phyloP scores from a whole-genome alignment of 1,284 basidiomycete genomes.

The Cutaneotrichosporon daszewskae region DNA sequence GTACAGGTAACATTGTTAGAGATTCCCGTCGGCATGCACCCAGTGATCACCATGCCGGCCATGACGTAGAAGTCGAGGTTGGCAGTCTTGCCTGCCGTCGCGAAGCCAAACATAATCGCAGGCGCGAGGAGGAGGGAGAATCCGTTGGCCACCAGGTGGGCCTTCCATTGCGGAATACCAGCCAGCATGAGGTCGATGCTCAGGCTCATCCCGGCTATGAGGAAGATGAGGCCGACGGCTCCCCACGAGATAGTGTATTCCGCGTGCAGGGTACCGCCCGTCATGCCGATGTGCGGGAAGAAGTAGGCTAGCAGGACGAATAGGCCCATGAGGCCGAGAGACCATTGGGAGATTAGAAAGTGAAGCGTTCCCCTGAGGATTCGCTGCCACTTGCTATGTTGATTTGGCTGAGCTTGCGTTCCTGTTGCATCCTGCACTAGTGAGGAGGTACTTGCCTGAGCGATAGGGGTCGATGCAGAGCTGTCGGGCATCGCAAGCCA shows the following conservation, averaged over 20 bases:
- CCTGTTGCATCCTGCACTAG: too few species aligned
- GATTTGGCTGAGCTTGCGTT: too few species aligned
- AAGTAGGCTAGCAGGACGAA: constrained; percentile 24
- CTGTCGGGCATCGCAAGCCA: too few species aligned
- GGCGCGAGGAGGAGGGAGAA: constrained; percentile 15
- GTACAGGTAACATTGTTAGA: constrained; percentile 38
- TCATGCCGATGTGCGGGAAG: constrained; percentile 25
- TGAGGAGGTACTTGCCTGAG: too few species aligned
- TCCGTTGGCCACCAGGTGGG: constrained; percentile 35
- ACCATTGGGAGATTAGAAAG: too few species aligned
- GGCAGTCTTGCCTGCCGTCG: constrained; percentile 21
- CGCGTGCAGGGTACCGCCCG: constrained; percentile 19
- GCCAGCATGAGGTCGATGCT: too few species aligned
- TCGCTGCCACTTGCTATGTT: too few species aligned
- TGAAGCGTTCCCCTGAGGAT: too few species aligned
- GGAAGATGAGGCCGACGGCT: constrained; percentile 39
- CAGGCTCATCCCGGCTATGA: constrained; percentile 34
- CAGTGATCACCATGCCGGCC: constrained; percentile 18
- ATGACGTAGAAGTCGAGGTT: constrained; percentile 11
- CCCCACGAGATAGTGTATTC: constrained; percentile 31
- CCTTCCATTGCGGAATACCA: too few species aligned
- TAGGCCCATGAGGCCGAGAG: constrained; percentile 21
- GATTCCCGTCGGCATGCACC: constrained; percentile 27
- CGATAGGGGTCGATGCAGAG: too few species aligned
- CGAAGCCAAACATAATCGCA: constrained; percentile 24